A percentile compares a stretch with the other conserved stretches of the same genome.
Conservation (phyloP, 2,329 filamentous ascomycete species). For the Rugonectria rugulosa region DNA sequence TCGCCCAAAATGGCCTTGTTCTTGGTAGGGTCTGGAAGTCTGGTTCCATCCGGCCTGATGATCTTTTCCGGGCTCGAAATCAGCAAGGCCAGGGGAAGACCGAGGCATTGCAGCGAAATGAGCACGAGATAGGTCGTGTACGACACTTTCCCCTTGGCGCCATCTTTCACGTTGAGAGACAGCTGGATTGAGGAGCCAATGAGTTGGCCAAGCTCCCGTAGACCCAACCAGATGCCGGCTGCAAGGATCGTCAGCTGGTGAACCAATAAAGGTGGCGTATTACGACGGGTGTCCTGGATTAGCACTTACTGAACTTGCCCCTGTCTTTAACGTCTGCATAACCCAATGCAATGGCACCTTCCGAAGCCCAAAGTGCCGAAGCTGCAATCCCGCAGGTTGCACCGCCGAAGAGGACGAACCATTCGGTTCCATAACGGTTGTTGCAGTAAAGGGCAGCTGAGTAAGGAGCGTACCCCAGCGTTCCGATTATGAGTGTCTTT, state of each 20-base stretch:
- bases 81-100: constrained; percentile 34
- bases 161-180: no score
- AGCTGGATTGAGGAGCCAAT: constrained; percentile 60
- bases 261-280: no score
- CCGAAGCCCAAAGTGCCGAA: constrained; percentile 59
- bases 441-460: constrained; percentile 57
- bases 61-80: no score
- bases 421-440: constrained; percentile 60
- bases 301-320: constrained; percentile 48
- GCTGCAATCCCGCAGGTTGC: constrained; percentile 58
- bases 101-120: constrained; percentile 36
- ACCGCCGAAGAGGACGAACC: constrained; percentile 61
- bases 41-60: no score
- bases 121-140: constrained; percentile 37
- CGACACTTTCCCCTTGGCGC: constrained; percentile 35
- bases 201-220: constrained; percentile 60
- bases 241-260: constrained; percentile 10
- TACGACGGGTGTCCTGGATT: no score
- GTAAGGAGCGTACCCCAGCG: constrained; percentile 58
- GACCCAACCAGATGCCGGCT: constrained; percentile 61
- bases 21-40: no score
- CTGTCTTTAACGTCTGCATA: constrained; percentile 57
- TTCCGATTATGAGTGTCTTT: constrained; percentile 54
- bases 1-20: no score
- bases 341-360: constrained; percentile 60